These are phyloP conservation scores for Paramecium primaurelia DNA, from an alignment of 73 alveolate species.

Conservation along the genomic window DNA sequence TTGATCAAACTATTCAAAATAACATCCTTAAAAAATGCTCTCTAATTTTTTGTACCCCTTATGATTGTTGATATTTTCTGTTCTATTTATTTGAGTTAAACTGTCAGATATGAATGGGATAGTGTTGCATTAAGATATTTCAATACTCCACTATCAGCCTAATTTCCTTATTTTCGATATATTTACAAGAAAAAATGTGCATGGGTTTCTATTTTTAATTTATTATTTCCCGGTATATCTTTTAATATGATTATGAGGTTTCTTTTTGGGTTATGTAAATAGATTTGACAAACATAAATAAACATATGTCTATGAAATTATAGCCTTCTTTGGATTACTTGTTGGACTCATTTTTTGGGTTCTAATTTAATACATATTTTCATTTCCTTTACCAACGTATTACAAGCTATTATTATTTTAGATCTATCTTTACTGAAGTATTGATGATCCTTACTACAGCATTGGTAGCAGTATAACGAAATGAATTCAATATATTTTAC, in stretches of 20 bases:
- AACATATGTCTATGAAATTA: slow-evolving; percentile 16
- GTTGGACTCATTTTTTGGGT: slow-evolving; percentile 24
- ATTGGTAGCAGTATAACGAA: not conserved
- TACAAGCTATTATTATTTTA: not conserved
- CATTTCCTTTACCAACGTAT: slow-evolving; percentile 35
- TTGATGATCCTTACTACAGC: not conserved
- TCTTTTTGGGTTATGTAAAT: slow-evolving; percentile 31
- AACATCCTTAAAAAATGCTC: not conserved
- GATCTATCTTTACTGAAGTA: slow-evolving; percentile 1
- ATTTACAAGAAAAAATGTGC: slow-evolving; percentile 31
- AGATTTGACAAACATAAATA: not conserved
- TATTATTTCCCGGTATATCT: not conserved
- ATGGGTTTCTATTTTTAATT: slow-evolving; percentile 34
- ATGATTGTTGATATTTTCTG: slow-evolving; percentile 2
- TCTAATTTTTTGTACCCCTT: slow-evolving; percentile 6
- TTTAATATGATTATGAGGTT: not conserved
- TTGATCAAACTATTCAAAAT: slow-evolving; percentile 5
- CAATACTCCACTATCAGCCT: slow-evolving; percentile 23
- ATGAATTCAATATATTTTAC: slow-evolving; percentile 1
- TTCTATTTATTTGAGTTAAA: slow-evolving; percentile 14
- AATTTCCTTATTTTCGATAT: not conserved
- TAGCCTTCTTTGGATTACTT: not conserved
- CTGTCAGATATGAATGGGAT: slow-evolving; percentile 53
- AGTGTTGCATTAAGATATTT: slow-evolving; percentile 12
- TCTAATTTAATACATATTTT: not conserved